Percentiles rank a stretch among this genome's conserved stretches.
Evolutionary conservation across 179 eudicot species (phyloP).

Genomic region (Pouteria campechiana): DNA sequence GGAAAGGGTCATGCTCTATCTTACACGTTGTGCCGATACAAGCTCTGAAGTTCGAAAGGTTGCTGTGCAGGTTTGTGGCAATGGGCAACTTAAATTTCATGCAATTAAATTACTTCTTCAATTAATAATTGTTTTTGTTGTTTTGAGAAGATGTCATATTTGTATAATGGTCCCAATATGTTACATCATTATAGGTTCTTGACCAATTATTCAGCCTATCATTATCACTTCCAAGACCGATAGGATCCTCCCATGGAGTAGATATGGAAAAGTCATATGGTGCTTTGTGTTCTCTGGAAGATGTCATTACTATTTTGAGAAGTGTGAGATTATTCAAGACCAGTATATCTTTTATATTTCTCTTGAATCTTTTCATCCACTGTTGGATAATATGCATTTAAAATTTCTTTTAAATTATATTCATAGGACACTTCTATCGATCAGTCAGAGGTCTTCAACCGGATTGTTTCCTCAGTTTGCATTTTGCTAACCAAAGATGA

Average conservation of each 20-base stretch:
- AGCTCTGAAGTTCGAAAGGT: slow-evolving; percentile 80
- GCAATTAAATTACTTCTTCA: too few species aligned
- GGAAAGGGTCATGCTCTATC: slow-evolving; percentile 80
- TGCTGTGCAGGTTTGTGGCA: slow-evolving; percentile 75
- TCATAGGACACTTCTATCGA: slow-evolving; percentile 95
- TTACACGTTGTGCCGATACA: slow-evolving; percentile 94
- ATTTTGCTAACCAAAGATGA: slow-evolving; percentile 73
- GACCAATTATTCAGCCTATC: slow-evolving; percentile 78
- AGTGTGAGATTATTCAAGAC: slow-evolving; percentile 57
- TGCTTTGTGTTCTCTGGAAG: slow-evolving; percentile 88
- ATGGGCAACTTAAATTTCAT: background rate
- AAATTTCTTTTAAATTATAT: slow-evolving; percentile 5
- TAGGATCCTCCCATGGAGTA: slow-evolving; percentile 26
- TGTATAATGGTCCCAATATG: background rate
- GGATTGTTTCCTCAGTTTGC: slow-evolving; percentile 82
- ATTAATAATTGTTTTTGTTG: background rate
- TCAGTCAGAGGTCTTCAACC: slow-evolving; percentile 92
- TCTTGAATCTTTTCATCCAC: background rate
- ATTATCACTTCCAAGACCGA: slow-evolving; percentile 77
- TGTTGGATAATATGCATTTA: background rate
- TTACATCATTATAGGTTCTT: slow-evolving; percentile 51
- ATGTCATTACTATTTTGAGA: slow-evolving; percentile 81
- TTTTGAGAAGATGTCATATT: background rate
- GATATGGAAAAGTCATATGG: slow-evolving; percentile 57
- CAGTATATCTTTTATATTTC: too few species aligned